Conservation (phyloP, 1,284 basidiomycete species). For the Mycosarcoma mackinlayi region DNA sequence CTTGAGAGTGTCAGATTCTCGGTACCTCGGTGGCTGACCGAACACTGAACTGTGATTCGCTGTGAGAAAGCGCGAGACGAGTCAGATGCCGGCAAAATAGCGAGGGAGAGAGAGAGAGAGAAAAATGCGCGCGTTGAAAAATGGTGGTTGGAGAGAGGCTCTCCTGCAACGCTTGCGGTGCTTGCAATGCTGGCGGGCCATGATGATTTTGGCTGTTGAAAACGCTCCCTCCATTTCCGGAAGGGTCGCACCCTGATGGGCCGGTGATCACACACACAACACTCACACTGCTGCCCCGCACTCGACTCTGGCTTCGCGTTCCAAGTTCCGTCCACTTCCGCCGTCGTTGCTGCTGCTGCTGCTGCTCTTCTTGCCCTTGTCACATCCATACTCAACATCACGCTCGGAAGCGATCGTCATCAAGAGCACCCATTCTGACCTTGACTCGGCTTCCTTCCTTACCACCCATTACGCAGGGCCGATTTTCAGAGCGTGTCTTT, state of each 20-base stretch:
- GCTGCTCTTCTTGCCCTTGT: too few species aligned
- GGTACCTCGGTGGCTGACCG: conserved; percentile 23
- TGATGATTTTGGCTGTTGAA: conserved; percentile 18
- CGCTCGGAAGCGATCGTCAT: too few species aligned
- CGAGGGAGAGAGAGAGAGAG: too few species aligned
- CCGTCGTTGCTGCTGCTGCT: too few species aligned
- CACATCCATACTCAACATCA: too few species aligned
- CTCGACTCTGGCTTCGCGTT: background rate
- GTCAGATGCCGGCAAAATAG: too few species aligned
- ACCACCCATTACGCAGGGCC: too few species aligned
- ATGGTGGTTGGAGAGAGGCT: background rate
- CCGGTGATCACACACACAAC: conserved; percentile 7
- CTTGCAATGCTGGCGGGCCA: background rate
- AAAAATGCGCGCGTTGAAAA: background rate
- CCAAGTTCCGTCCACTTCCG: conserved; percentile 3
- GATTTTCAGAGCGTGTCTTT: too few species aligned
- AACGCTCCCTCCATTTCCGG: conserved; percentile 24
- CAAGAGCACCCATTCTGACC: too few species aligned
- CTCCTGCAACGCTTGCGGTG: too few species aligned
- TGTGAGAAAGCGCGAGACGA: background rate
- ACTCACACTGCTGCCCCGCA: background rate
- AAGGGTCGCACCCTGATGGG: background rate
- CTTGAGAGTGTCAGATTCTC: background rate
- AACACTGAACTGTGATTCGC: conserved; percentile 22
- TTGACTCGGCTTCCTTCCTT: too few species aligned